Evolutionary conservation across 306 rosid species (phyloP).

Genomic region (Glycine tomentella): DNA sequence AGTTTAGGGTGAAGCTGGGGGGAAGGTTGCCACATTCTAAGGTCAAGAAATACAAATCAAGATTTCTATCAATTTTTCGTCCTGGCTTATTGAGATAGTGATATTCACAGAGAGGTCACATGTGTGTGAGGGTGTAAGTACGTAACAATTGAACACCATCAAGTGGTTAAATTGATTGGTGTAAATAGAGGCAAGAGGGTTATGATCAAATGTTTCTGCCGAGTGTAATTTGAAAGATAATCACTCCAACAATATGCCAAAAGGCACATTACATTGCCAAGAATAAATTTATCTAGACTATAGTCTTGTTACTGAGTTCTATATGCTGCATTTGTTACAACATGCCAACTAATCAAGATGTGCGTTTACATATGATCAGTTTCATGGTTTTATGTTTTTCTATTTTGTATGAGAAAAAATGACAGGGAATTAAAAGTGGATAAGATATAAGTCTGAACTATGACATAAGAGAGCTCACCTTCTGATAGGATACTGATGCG

Average conservation of each 20-base stretch:
- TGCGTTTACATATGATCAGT: background rate
- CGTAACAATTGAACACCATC: constrained; percentile 2
- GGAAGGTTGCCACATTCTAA: background rate
- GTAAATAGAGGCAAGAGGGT: constrained; percentile 22
- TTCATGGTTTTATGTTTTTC: background rate
- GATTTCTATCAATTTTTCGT: no score
- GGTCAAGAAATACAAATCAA: background rate
- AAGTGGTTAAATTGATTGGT: constrained; percentile 7
- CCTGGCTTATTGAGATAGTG: background rate
- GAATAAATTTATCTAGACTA: background rate
- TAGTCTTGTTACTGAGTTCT: background rate
- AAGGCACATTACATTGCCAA: constrained; percentile 17
- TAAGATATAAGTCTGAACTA: background rate
- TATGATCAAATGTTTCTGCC: background rate
- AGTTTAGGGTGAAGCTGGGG: background rate
- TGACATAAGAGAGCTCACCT: constrained; percentile 60
- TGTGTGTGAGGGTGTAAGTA: background rate
- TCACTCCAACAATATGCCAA: constrained; percentile 6
- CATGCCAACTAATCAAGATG: constrained; percentile 10
- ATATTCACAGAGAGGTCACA: background rate
- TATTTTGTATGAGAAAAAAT: constrained; percentile 1
- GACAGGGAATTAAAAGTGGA: background rate
- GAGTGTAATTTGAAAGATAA: constrained; percentile 36
- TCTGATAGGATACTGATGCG: constrained; percentile 70
- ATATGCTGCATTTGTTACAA: background rate